Evolutionary conservation across 495 filamentous ascomycete genomes (phyloP), one percentile per base, ranked within the genome.

Genomic region (Penicillium longicatenatum): DNA sequence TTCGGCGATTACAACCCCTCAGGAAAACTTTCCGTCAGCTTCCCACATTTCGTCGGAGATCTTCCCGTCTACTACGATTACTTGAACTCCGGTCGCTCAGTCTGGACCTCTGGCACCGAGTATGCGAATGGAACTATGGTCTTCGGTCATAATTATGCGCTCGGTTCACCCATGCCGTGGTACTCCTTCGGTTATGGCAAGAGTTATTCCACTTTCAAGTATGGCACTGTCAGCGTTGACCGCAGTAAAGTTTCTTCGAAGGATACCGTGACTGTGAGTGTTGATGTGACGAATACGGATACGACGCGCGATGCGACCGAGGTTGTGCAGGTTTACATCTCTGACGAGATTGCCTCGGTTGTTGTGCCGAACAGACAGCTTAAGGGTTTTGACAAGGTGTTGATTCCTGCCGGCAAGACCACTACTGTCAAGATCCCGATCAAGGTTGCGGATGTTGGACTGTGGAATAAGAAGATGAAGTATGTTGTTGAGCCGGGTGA

Each of bases 31-130:
- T 83, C 84, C 3, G 75, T 90, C 43, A 84, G 79, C 29, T 90
- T 89, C 70, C 88, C 87, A 2, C 77, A 78, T 46, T 83, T 80
- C 49, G 80, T 90, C 39, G 87, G 87, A 37, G 83, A 83, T 8
- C 75, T 85, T 3, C 88, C 88, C 0, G 76, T 88, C 50, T 88
- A 84, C 71, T 90, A 90, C 66, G 87, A 90, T 60, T 86, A 88
- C 68, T 71, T 85, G 19, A 89, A 89, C 70, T 86, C 84, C 0
- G 85, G 79, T n/a, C 80, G 87, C 11, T 64, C 66, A 1, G 72
- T 70, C 19, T 71, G 76, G 1, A 77, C 82, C 49, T 74, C 81
- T 0, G 86, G 87, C 0, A 50, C 60, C 0, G 67, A 75, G 3
- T 70, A 73, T 41, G 61, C 65, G 1, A 84, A 90, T 44, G 86